Evolutionary conservation across 2,329 filamentous ascomycete genomes (phyloP).

Genomic region (Helotiales sp.): DNA sequence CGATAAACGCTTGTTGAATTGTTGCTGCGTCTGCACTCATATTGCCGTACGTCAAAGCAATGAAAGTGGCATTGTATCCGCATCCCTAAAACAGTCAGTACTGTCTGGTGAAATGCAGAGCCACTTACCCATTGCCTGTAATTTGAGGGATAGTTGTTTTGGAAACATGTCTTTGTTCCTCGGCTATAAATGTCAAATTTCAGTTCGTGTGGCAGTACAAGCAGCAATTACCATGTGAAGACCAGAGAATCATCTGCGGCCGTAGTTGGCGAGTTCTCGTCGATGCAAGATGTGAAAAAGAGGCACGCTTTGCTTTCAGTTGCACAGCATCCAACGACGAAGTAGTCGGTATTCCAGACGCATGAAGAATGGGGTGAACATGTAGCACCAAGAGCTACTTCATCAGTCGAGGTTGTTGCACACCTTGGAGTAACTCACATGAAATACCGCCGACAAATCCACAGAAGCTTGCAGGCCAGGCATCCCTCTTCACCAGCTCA

Average conservation of each 20-base stretch:
- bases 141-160: conserved; percentile 21
- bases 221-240: conserved; percentile 25
- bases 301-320: conserved; percentile 22
- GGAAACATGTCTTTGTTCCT: conserved; percentile 20
- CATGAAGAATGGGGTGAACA: conserved; percentile 25
- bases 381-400: conserved; percentile 11
- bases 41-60: conserved; percentile 13
- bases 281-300: conserved; percentile 27
- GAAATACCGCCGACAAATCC: conserved; percentile 14
- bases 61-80: conserved; percentile 16
- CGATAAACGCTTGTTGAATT: conserved; percentile 19
- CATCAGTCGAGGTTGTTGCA: not conserved
- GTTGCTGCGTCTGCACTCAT: conserved; percentile 14
- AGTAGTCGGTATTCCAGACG: conserved; percentile 29
- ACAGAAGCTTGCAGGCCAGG: conserved; percentile 13
- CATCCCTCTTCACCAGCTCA: conserved; percentile 15
- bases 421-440: not conserved
- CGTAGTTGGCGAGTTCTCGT: conserved; percentile 18
- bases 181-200: conserved; percentile 9
- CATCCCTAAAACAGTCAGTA: conserved; percentile 17
- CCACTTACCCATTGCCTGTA: conserved; percentile 22
- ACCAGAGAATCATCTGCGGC: conserved; percentile 17
- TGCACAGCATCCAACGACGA: conserved; percentile 30
- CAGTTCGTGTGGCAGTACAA: no score
- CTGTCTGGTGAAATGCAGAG: not conserved